Conservation (phyloP, 306 rosid species). For the Pachyrhizus erosus region DNA sequence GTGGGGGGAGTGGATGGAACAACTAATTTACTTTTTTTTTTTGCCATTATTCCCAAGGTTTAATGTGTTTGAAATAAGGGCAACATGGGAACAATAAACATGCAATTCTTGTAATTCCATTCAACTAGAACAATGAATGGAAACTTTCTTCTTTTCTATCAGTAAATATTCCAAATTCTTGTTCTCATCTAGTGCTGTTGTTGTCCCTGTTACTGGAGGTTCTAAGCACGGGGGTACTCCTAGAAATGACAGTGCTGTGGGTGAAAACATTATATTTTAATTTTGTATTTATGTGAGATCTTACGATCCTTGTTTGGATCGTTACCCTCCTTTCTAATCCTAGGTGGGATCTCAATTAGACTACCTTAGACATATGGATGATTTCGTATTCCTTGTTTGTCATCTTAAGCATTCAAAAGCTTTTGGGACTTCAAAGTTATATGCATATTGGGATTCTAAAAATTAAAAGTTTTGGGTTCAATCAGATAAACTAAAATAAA, state of each 20-base stretch:
- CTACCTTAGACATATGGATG: background rate
- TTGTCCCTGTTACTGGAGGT: background rate
- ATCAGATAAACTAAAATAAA: background rate
- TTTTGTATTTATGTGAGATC: background rate
- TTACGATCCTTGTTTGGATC: background rate
- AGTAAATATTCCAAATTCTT: conserved; percentile 20
- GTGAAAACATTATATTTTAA: background rate
- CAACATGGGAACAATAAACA: background rate
- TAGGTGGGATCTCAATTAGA: background rate
- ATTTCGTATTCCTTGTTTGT: conserved; percentile 3
- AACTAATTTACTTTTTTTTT: background rate
- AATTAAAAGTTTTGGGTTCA: background rate
- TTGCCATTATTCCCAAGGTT: background rate
- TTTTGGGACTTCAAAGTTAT: conserved; percentile 7
- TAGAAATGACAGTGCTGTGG: background rate
- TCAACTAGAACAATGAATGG: background rate
- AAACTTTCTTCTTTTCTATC: background rate
- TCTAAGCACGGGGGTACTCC: background rate
- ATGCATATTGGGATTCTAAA: background rate
- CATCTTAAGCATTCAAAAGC: conserved; percentile 16
- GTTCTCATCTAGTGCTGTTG: background rate
- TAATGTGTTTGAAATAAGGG: background rate
- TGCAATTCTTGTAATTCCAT: background rate
- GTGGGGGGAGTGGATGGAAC: background rate
- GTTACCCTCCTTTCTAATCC: background rate